phyloP scores from a whole-genome alignment of 257 asterid genomes.

The Solanum sitiens region DNA sequence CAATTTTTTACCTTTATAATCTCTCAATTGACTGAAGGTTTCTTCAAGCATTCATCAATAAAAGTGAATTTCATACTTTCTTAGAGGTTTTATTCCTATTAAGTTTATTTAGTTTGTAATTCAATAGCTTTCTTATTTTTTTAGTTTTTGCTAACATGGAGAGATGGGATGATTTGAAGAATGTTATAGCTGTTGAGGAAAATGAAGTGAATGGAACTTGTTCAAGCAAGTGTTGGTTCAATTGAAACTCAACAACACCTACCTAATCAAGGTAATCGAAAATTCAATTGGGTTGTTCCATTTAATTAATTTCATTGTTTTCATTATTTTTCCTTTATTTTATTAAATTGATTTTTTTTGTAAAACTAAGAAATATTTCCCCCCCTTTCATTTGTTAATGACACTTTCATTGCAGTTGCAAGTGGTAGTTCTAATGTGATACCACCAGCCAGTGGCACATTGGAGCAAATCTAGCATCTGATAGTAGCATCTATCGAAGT shows the following conservation, averaged over 20 bases:
- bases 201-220: neutral
- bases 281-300: neutral
- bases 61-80: too few species aligned
- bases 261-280: slow-evolving; percentile 30
- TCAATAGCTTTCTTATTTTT: neutral
- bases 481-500: neutral
- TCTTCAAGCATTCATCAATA: neutral
- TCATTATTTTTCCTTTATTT: neutral
- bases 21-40: neutral
- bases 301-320: neutral
- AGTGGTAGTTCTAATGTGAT: neutral
- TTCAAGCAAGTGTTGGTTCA: slow-evolving; percentile 38
- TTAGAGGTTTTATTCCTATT: too few species aligned
- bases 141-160: slow-evolving; percentile 14
- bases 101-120: neutral
- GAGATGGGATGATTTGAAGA: slow-evolving; percentile 41
- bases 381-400: too few species aligned
- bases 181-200: slow-evolving; percentile 20
- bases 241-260: slow-evolving; percentile 20
- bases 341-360: too few species aligned
- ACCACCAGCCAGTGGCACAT: neutral
- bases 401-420: neutral
- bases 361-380: too few species aligned
- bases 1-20: neutral
- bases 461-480: neutral